A percentile compares a stretch with the other conserved stretches of the same genome.
These are phyloP conservation scores for Annulohypoxylon moriforme DNA, from an alignment of 495 filamentous ascomycete species.

Conservation along the genomic window DNA sequence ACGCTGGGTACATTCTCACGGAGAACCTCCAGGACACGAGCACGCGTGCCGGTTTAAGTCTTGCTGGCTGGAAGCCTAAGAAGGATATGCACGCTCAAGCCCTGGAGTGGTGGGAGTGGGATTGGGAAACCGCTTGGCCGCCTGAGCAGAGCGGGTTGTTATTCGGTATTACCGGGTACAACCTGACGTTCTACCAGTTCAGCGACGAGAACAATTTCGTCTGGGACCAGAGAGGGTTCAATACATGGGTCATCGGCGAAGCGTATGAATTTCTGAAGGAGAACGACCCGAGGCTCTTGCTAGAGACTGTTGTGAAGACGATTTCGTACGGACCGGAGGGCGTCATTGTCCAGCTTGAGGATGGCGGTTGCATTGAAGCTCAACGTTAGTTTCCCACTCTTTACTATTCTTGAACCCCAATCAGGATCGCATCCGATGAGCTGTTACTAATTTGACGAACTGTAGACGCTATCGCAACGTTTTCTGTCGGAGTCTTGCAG, in stretches of 20 bases:
- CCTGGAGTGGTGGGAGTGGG: conserved; percentile 67
- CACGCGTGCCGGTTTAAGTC: conserved; percentile 66
- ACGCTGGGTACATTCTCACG: conserved; percentile 68
- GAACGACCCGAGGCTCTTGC: conserved; percentile 68
- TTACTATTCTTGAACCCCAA: background rate
- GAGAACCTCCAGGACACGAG: conserved; percentile 73
- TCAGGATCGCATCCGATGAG: background rate
- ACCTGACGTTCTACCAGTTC: conserved; percentile 53
- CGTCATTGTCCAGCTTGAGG: conserved; percentile 67
- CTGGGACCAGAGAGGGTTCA: conserved; percentile 75
- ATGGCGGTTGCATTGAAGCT: conserved; percentile 71
- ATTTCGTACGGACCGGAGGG: conserved; percentile 66
- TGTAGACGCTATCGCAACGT: conserved; percentile 52
- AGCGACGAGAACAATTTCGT: conserved; percentile 74
- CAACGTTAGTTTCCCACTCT: conserved; percentile 45
- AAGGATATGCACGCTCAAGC: conserved; percentile 69
- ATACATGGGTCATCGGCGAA: conserved; percentile 68
- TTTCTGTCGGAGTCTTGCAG: conserved; percentile 73
- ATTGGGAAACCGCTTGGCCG: conserved; percentile 66
- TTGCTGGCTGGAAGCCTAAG: conserved; percentile 74
- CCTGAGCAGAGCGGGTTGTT: conserved; percentile 54
- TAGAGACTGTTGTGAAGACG: conserved; percentile 69
- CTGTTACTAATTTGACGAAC: conserved; percentile 1
- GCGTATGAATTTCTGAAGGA: conserved; percentile 69
- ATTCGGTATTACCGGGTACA: conserved; percentile 50